Conservation (phyloP, 108 stramenopile genomes). For the Mediolabrus comicus region DNA sequence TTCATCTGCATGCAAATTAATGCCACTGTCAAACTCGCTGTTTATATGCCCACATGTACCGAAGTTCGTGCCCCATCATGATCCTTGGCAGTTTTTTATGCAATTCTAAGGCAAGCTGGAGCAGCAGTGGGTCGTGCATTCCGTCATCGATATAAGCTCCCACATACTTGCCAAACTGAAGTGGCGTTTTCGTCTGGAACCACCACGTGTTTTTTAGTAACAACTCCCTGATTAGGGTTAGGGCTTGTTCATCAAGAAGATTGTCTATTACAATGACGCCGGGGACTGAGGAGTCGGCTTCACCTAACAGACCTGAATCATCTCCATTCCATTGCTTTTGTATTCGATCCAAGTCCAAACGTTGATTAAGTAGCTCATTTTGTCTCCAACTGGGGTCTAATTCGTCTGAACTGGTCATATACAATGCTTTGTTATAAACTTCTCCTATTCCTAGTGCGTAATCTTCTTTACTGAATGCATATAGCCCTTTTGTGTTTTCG, state of each 20-base stretch:
- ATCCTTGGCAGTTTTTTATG: constrained; percentile 50
- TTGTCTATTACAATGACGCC: constrained; percentile 35
- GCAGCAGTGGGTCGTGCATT: constrained; percentile 53
- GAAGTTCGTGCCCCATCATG: constrained; percentile 53
- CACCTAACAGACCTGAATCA: neutral
- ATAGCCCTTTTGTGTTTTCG: constrained; percentile 50
- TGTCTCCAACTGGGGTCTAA: constrained; percentile 30
- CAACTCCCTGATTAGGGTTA: constrained; percentile 19
- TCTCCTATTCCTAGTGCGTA: constrained; percentile 39
- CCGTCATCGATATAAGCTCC: constrained; percentile 82
- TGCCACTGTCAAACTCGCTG: constrained; percentile 53
- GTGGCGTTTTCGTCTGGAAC: constrained; percentile 74
- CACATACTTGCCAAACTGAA: constrained; percentile 61
- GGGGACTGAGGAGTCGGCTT: neutral
- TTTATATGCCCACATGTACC: constrained; percentile 78
- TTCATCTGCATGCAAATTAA: constrained; percentile 78
- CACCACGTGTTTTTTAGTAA: constrained; percentile 35
- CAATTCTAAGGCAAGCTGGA: constrained; percentile 57
- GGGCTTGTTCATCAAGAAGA: constrained; percentile 13
- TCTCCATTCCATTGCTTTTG: constrained; percentile 32
- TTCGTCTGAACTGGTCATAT: constrained; percentile 40
- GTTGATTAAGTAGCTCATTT: constrained; percentile 3
- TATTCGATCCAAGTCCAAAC: constrained; percentile 24
- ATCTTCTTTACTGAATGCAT: constrained; percentile 55
- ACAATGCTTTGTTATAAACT: constrained; percentile 62